phyloP scores from a whole-genome alignment of 2,329 filamentous ascomycete species.

The Elsinoe fawcettii region DNA sequence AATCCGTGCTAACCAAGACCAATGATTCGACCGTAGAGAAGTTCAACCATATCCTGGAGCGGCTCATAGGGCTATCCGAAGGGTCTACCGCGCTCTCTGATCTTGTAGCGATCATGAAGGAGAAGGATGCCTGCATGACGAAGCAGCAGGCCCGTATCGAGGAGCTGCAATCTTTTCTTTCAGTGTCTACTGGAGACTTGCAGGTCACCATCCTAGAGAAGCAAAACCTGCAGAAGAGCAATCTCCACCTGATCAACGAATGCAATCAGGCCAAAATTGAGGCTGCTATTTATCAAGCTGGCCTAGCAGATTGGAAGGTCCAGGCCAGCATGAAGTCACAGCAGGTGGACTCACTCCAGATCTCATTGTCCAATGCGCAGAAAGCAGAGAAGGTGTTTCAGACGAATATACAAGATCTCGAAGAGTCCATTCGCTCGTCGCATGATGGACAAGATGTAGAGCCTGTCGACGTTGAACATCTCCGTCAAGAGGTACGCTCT shows the following conservation, averaged over 20 bases:
- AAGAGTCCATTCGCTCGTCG: not conserved
- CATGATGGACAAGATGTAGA: too few species aligned
- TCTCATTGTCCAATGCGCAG: not conserved
- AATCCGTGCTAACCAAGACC: not conserved
- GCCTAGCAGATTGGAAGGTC: not conserved
- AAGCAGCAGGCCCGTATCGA: not conserved
- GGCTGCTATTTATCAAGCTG: not conserved
- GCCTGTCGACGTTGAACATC: not conserved
- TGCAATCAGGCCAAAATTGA: not conserved
- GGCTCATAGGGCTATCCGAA: not conserved
- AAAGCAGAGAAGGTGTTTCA: not conserved
- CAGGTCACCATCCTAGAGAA: not conserved
- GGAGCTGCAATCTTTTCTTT: not conserved
- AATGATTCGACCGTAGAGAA: not conserved
- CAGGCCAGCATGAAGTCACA: not conserved
- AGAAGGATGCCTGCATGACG: not conserved
- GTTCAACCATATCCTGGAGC: not conserved
- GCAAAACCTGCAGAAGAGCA: not conserved
- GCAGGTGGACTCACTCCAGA: not conserved
- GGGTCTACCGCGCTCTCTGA: not conserved
- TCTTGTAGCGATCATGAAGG: not conserved
- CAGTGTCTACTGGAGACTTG: not conserved
- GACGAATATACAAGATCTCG: not conserved
- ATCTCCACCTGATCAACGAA: not conserved
- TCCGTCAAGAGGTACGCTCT: not conserved